Conservation (phyloP, 2,329 filamentous ascomycete species). For the Trichoderma arundinaceum region DNA sequence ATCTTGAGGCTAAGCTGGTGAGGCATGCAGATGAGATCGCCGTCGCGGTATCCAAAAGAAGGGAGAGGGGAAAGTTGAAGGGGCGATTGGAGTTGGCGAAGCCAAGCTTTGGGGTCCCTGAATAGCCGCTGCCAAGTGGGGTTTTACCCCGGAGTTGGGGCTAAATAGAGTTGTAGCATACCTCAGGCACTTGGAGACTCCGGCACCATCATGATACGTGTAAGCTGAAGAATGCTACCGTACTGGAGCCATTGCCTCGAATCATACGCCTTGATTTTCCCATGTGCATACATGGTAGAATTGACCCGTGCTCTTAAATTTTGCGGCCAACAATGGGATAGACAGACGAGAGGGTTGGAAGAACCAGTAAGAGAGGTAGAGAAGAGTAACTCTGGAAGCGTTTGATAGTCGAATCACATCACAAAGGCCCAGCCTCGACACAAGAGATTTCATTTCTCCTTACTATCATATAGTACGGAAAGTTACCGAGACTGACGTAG, state of each 20-base stretch:
- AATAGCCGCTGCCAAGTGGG: neutral
- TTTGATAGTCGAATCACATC: no score
- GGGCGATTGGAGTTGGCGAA: neutral
- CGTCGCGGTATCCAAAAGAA: neutral
- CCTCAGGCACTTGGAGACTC: no score
- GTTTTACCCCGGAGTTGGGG: slow-evolving; percentile 8
- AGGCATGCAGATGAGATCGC: neutral
- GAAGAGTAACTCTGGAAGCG: no score
- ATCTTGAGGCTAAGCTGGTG: neutral
- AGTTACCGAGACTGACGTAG: neutral
- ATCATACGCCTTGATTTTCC: neutral
- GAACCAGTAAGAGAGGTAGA: no score
- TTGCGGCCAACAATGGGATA: no score
- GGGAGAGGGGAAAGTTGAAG: slow-evolving; percentile 1
- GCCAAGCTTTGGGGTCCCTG: slow-evolving; percentile 5
- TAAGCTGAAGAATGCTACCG: neutral
- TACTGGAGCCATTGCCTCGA: neutral
- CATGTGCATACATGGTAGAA: neutral
- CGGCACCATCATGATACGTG: no score
- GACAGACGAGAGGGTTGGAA: no score
- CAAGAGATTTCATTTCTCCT: no score
- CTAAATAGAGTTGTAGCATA: slow-evolving; percentile 13
- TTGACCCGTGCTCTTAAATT: no score
- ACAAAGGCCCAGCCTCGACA: no score
- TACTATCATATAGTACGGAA: neutral